Conservation (phyloP, 495 filamentous ascomycete species). For the Tuber borchii region DNA sequence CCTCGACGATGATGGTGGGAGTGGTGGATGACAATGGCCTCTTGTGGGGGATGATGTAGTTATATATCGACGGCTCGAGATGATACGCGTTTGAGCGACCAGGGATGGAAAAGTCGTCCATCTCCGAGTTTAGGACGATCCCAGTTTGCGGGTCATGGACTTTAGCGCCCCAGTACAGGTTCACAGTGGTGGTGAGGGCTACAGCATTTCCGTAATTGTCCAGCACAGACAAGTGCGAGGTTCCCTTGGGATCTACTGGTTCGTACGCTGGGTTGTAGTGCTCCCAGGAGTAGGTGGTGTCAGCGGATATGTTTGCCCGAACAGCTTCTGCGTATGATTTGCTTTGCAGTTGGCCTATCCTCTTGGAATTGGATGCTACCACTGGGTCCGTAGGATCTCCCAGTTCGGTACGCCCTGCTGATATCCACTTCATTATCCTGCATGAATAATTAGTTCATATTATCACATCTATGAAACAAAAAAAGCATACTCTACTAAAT, state of each 20-base stretch:
- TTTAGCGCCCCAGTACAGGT: constrained; percentile 40
- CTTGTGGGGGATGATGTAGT: constrained; percentile 39
- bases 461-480: neutral
- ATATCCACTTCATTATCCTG: constrained; percentile 43
- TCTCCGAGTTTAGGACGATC: constrained; percentile 37
- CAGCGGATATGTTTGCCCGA: constrained; percentile 34
- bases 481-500: constrained; percentile 33
- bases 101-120: constrained; percentile 42
- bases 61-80: constrained; percentile 34
- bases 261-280: constrained; percentile 42
- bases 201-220: constrained; percentile 37
- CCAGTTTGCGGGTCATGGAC: constrained; percentile 38
- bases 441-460: constrained; percentile 3
- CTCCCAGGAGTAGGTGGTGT: constrained; percentile 34
- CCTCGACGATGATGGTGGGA: constrained; percentile 34
- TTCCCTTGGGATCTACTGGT: constrained; percentile 37
- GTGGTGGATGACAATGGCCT: constrained; percentile 36
- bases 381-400: constrained; percentile 36
- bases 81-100: constrained; percentile 34
- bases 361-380: constrained; percentile 26
- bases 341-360: constrained; percentile 32
- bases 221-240: constrained; percentile 36
- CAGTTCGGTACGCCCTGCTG: constrained; percentile 41
- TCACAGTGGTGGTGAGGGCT: constrained; percentile 38
- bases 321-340: constrained; percentile 33